phyloP scores from a whole-genome alignment of 2,329 filamentous ascomycete genomes.

The Chrysoporthe deuterocubensis region DNA sequence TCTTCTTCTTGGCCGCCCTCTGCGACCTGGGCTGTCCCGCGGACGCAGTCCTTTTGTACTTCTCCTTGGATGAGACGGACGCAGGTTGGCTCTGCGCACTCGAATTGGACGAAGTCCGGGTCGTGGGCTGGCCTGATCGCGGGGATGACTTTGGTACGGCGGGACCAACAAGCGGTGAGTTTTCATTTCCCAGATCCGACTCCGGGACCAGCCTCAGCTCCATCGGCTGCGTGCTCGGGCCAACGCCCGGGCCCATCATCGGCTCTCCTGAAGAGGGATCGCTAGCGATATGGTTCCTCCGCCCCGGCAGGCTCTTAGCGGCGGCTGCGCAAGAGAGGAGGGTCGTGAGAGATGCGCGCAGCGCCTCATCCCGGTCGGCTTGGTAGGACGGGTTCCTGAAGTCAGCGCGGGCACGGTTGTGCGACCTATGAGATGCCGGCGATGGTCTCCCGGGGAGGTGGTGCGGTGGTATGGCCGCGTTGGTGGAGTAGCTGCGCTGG shows the following conservation, averaged over 20 bases:
- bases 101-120: constrained; percentile 37
- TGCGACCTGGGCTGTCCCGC: constrained; percentile 40
- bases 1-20: constrained; percentile 64
- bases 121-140: constrained; percentile 21
- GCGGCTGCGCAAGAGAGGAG: constrained; percentile 93
- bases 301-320: constrained; percentile 78
- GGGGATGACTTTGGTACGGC: constrained; percentile 31
- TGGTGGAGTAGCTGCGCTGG: constrained; percentile 54
- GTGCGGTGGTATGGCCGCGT: constrained; percentile 49
- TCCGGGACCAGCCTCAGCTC: constrained; percentile 64
- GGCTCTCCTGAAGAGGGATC: constrained; percentile 40
- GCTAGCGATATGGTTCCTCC: constrained; percentile 45
- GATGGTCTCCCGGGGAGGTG: constrained; percentile 40
- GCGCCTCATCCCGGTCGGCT: constrained; percentile 88
- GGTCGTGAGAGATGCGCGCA: constrained; percentile 92
- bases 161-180: constrained; percentile 31
- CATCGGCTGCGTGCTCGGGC: constrained; percentile 57
- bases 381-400: constrained; percentile 76
- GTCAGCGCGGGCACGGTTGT: constrained; percentile 56
- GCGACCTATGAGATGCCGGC: constrained; percentile 52
- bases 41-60: constrained; percentile 53
- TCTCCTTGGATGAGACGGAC: constrained; percentile 41
- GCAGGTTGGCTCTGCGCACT: constrained; percentile 36
- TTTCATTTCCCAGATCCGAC: constrained; percentile 57
- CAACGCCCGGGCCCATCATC: constrained; percentile 43